phyloP scores from a whole-genome alignment of 2,329 filamentous ascomycete genomes.

The Colletotrichum orchidophilum region DNA sequence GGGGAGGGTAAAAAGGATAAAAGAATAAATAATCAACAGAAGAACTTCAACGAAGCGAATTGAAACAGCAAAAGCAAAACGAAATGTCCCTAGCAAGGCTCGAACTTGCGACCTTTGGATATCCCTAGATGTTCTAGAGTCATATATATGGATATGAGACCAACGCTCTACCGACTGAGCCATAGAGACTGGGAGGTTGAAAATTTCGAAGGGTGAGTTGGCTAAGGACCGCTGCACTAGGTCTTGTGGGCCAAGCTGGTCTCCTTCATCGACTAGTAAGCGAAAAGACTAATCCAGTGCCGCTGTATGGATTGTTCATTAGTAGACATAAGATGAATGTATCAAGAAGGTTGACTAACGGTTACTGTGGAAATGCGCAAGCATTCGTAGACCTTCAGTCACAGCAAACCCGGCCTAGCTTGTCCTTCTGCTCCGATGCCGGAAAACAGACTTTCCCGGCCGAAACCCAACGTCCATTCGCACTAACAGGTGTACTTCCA shows the following conservation, averaged over 20 bases:
- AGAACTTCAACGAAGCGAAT: no score
- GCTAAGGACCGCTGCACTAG: neutral
- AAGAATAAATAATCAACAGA: no score
- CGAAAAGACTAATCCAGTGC: neutral
- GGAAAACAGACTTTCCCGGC: neutral
- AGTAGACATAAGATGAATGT: neutral
- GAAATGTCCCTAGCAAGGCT: constrained; percentile 29
- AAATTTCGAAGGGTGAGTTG: fast-evolving
- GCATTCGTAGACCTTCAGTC: neutral
- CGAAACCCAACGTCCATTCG: neutral
- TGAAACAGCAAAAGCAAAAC: neutral
- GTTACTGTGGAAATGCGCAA: neutral
- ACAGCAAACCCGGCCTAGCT: neutral
- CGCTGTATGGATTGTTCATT: neutral
- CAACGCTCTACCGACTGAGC: constrained; percentile 34
- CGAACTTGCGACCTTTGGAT: constrained; percentile 33
- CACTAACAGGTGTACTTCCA: neutral
- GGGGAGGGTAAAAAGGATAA: no score
- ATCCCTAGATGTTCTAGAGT: constrained; percentile 13
- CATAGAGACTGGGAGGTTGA: constrained; percentile 23
- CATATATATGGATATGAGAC: constrained; percentile 28
- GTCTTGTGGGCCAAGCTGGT: neutral
- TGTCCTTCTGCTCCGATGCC: constrained; percentile 14
- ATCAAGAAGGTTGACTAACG: no score
- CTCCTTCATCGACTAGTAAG: neutral